phyloP scores from a whole-genome alignment of 2,329 filamentous ascomycete genomes.

The Phialophora expanda region DNA sequence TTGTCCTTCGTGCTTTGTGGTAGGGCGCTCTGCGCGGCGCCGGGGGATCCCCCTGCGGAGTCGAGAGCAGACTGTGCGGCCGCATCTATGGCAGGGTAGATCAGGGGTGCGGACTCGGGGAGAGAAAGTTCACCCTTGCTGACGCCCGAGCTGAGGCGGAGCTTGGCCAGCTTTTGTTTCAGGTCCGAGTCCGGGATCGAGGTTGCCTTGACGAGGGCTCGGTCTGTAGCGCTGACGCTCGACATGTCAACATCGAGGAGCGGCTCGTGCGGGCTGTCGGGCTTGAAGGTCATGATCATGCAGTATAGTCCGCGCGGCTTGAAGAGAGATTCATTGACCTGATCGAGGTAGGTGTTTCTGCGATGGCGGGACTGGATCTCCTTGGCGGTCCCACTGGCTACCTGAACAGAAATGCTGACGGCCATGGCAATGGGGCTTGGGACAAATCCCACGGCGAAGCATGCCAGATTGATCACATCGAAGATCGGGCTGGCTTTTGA shows the following conservation, averaged over 20 bases:
- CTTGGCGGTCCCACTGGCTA: slow-evolving; percentile 25
- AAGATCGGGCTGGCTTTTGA: slow-evolving; percentile 34
- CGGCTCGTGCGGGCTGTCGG: slow-evolving; percentile 43
- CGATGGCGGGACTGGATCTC: slow-evolving; percentile 41
- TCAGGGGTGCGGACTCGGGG: slow-evolving; percentile 55
- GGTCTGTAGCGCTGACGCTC: slow-evolving; percentile 28
- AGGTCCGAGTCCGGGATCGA: slow-evolving; percentile 26
- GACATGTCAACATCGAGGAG: slow-evolving; percentile 40
- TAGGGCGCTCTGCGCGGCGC: background rate
- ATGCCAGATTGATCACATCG: slow-evolving; percentile 38
- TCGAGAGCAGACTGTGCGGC: slow-evolving; percentile 12
- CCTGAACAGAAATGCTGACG: slow-evolving; percentile 32
- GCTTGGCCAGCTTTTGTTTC: slow-evolving; percentile 25
- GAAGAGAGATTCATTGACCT: slow-evolving; percentile 63
- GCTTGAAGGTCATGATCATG: slow-evolving; percentile 61
- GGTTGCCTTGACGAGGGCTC: slow-evolving; percentile 44
- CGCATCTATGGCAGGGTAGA: slow-evolving; percentile 51
- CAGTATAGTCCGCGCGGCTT: slow-evolving; percentile 61
- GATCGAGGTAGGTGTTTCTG: slow-evolving; percentile 61
- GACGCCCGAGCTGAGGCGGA: slow-evolving; percentile 33
- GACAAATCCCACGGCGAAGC: slow-evolving; percentile 31
- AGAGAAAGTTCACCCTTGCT: slow-evolving; percentile 48
- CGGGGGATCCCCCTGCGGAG: slow-evolving; percentile 6
- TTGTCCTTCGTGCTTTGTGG: slow-evolving; percentile 32
- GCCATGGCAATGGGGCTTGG: slow-evolving; percentile 36